Base-by-base conservation (phyloP, 257 asterid genomes). In the Penstemon newberryi region DNA sequence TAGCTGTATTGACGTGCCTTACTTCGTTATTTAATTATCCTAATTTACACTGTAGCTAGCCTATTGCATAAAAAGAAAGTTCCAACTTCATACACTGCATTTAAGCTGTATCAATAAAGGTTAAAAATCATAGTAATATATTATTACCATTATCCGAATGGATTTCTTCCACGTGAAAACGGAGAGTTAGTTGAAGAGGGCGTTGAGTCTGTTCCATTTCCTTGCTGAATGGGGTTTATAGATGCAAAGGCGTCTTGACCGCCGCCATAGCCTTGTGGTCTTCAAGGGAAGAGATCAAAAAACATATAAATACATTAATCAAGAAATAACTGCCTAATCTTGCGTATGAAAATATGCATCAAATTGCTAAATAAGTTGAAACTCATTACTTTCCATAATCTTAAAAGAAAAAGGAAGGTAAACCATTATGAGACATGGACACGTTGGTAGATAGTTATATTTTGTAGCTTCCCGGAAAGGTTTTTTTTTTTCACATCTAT, bases 91-190 rank as follows among this genome's bases (percentile, higher is more conserved):
- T 2, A 2, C 2, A 25, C 33, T 25, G 33, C 2, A 25, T 25
- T 25, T 25, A 25, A 25, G 33, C 33, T 25, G 33, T 25, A 25
- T 25, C 33, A 25, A 25, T 25, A 25, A 25, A 25, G 33, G 33
- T 25, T 25, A 25, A 25, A 25, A 25, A 1, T 25, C 33, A 25
- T 25, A 25, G 2, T 15, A 25, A 25, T 25, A 25, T 25, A 25
- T 25, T 1, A 25, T 37, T 47, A 69, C 60, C 61, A 54, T 77
- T 83, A 91, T 69, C 86, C 88, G 38, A 91, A 89, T 57, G 96
- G 96, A 78, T 91, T 91, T 78, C 88, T 87, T 73, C 84, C 78
- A 37, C 74, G 73, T 7, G 88, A 73, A 39, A 78, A 65, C 13
- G 80, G 70, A 33, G 85, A 58, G 73, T 71, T 53, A 40, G 84